Conservation (phyloP, 2,329 filamentous ascomycete species). For the Fusarium liriodendri region DNA sequence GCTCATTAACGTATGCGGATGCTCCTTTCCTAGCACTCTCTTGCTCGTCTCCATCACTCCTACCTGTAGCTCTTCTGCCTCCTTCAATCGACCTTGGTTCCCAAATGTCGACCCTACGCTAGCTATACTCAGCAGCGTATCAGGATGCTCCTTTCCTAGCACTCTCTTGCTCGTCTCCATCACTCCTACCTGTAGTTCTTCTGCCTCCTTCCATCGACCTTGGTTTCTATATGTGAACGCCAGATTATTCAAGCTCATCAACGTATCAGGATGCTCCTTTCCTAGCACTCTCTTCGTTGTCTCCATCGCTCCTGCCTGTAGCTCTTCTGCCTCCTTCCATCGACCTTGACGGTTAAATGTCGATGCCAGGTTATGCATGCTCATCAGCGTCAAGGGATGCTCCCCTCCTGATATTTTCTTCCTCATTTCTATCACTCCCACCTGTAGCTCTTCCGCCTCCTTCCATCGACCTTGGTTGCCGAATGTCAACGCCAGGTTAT, state of each 20-base stretch:
- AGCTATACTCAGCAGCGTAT: background rate
- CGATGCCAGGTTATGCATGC: background rate
- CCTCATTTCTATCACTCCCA: background rate
- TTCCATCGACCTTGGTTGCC: background rate
- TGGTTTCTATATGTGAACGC: no score
- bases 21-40: no score
- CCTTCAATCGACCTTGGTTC: background rate
- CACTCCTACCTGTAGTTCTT: no score
- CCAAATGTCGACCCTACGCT: background rate
- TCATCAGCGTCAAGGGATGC: background rate
- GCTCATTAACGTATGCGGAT: background rate
- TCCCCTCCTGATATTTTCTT: no score
- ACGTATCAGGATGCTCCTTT: background rate
- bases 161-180: no score
- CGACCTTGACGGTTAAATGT: background rate
- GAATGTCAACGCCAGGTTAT: background rate
- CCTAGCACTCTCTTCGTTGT: no score
- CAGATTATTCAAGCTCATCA: rapidly evolving
- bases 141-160: no score
- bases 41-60: no score
- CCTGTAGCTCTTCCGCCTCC: background rate
- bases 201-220: no score
- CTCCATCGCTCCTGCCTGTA: background rate
- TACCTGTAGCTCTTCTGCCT: background rate
- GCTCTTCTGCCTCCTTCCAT: background rate